phyloP scores from a whole-genome alignment of 2,329 filamentous ascomycete species.

The Phoma sp. region DNA sequence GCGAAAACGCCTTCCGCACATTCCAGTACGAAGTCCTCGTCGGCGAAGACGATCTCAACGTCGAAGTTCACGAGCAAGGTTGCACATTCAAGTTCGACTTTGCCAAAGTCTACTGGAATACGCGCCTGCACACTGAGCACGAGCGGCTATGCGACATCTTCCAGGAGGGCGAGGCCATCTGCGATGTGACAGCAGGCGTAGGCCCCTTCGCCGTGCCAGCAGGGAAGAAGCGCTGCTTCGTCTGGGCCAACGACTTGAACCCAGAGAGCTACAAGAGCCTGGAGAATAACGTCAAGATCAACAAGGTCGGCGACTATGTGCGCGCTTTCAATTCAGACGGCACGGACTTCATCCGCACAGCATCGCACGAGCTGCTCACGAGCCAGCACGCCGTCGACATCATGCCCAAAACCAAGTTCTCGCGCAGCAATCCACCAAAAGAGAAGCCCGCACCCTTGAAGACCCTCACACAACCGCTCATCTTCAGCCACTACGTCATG shows the following conservation, averaged over 20 bases:
- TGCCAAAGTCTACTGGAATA: conserved; percentile 98
- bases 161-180: conserved; percentile 84
- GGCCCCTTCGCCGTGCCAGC: conserved; percentile 94
- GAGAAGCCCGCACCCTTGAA: conserved; percentile 43
- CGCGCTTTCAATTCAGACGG: conserved; percentile 84
- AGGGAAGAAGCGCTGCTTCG: conserved; percentile 87
- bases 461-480: conserved; percentile 66
- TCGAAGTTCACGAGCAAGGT: conserved; percentile 80
- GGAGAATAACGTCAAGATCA: conserved; percentile 71
- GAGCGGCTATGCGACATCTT: conserved; percentile 79
- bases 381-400: conserved; percentile 61
- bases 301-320: conserved; percentile 80
- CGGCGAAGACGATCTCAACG: conserved; percentile 82
- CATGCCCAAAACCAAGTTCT: conserved; percentile 44
- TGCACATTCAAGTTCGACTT: conserved; percentile 95
- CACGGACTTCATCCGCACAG: conserved; percentile 76
- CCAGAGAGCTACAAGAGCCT: conserved; percentile 83
- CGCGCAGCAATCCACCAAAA: conserved; percentile 31
- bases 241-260: conserved; percentile 97
- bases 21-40: conserved; percentile 91
- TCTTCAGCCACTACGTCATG: conserved; percentile 96
- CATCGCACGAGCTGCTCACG: conserved; percentile 65
- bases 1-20: conserved; percentile 84
- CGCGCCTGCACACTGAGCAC: conserved; percentile 87
- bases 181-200: conserved; percentile 96